Percentiles rank a stretch among this genome's conserved stretches.
phyloP scores from a whole-genome alignment of 176 grass and related monocot genomes.

The Calamus simplicifolius region DNA sequence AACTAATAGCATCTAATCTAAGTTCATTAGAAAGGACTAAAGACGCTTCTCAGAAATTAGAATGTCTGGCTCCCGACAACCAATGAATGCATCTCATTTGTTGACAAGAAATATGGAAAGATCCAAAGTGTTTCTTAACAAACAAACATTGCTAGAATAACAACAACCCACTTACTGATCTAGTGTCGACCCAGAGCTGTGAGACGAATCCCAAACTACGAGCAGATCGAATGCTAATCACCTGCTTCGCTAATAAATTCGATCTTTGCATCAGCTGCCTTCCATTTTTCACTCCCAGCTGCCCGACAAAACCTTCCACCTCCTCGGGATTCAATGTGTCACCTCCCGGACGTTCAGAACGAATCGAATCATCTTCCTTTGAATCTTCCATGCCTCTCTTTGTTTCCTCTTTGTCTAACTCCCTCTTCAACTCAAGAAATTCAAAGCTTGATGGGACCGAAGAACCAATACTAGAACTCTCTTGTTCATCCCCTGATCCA shows the following conservation, averaged over 20 bases:
- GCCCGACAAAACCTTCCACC: constrained; percentile 11
- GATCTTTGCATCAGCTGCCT: constrained; percentile 62
- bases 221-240: constrained; percentile 72
- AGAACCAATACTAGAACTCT: constrained; percentile 10
- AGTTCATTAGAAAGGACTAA: too few species aligned
- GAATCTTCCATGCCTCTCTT: constrained; percentile 1
- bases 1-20: too few species aligned
- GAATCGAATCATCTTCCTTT: constrained; percentile 11
- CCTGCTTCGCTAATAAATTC: constrained; percentile 82
- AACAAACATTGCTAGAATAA: neutral
- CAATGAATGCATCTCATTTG: too few species aligned
- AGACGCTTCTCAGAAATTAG: too few species aligned
- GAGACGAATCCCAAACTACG: constrained; percentile 87
- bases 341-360: neutral
- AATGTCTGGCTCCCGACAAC: too few species aligned
- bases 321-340: constrained; percentile 12
- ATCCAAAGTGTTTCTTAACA: neutral
- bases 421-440: constrained; percentile 70
- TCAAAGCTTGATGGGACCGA: constrained; percentile 59
- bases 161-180: constrained; percentile 28
- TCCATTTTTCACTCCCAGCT: constrained; percentile 7
- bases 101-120: too few species aligned
- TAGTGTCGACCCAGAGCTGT: constrained; percentile 80
- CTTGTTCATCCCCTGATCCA: neutral
- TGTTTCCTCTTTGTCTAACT: constrained; percentile 21